Conservation (phyloP, 331 rosid species). For the Saraca asoca region DNA sequence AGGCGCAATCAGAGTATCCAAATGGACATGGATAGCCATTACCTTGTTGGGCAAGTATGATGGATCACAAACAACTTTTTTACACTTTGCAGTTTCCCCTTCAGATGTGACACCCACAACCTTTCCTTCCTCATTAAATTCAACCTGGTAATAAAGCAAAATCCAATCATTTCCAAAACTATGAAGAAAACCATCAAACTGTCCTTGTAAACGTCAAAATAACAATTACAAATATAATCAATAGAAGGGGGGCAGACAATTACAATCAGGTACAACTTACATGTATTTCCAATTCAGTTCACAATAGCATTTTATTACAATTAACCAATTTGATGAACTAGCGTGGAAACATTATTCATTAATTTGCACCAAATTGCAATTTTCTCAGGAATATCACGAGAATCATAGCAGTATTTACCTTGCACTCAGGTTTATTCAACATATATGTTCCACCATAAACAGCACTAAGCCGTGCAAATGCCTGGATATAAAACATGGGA, state of each 20-base stretch:
- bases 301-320: not conserved
- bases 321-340: conserved; percentile 18
- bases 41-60: conserved; percentile 93
- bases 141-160: conserved; percentile 69
- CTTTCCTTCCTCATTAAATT: conserved; percentile 84
- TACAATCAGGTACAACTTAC: conserved; percentile 13
- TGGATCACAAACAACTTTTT: conserved; percentile 95
- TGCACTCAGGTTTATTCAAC: conserved; percentile 98
- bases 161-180: conserved; percentile 9
- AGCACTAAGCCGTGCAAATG: conserved; percentile 98
- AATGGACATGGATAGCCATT: conserved; percentile 22
- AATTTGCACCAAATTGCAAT: not conserved
- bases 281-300: not conserved
- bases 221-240: conserved; percentile 5
- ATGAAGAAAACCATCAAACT: conserved; percentile 6
- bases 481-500: conserved; percentile 45
- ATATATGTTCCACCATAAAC: conserved; percentile 98
- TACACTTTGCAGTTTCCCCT: conserved; percentile 96
- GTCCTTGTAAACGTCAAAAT: conserved; percentile 18
- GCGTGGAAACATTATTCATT: conserved; percentile 16
- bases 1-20: conserved; percentile 2
- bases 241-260: not conserved
- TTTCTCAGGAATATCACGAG: not conserved
- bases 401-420: conserved; percentile 48
- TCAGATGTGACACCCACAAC: conserved; percentile 92